Percentiles rank a stretch among this genome's conserved stretches.
Conservation (phyloP, 1,139 yeast species). For the Protomyces gravidus region DNA sequence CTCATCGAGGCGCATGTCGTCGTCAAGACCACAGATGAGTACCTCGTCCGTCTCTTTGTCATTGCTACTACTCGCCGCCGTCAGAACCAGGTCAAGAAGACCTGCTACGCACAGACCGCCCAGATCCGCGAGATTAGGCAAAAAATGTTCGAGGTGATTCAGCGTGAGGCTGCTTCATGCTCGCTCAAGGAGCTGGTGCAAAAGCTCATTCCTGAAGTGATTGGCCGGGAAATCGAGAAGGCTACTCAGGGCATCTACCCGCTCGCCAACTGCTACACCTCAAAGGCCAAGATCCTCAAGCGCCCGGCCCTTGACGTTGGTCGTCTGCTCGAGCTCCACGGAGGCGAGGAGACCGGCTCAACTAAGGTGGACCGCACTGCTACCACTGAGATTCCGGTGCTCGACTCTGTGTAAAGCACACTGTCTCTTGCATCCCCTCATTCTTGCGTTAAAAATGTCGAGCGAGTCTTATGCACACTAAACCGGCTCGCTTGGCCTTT, state of each 20-base stretch:
- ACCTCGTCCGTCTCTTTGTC: conserved; percentile 81
- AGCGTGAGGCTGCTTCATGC: conserved; percentile 77
- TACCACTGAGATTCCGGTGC: conserved; percentile 70
- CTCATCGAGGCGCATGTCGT: conserved; percentile 87
- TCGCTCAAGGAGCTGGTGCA: conserved; percentile 82
- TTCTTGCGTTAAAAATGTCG: not conserved
- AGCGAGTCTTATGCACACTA: not conserved
- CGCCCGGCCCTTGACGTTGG: conserved; percentile 91
- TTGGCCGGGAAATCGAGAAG: conserved; percentile 86
- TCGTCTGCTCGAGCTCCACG: conserved; percentile 82
- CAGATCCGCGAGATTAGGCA: conserved; percentile 82
- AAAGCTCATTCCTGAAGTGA: conserved; percentile 85
- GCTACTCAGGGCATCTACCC: conserved; percentile 81
- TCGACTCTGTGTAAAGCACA: conserved; percentile 65
- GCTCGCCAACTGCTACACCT: conserved; percentile 84
- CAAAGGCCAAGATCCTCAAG: conserved; percentile 86
- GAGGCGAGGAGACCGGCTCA: conserved; percentile 72
- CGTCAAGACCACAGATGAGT: conserved; percentile 87
- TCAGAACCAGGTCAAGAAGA: conserved; percentile 84
- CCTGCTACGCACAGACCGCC: conserved; percentile 85
- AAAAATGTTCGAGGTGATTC: conserved; percentile 81
- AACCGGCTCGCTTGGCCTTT: not conserved
- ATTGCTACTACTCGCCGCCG: conserved; percentile 91
- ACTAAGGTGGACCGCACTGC: conserved; percentile 81
- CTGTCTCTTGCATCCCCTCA: too few relatives aligned